Conservation (phyloP, 768 basidiomycete species). For the Xerocomellus intermedius region DNA sequence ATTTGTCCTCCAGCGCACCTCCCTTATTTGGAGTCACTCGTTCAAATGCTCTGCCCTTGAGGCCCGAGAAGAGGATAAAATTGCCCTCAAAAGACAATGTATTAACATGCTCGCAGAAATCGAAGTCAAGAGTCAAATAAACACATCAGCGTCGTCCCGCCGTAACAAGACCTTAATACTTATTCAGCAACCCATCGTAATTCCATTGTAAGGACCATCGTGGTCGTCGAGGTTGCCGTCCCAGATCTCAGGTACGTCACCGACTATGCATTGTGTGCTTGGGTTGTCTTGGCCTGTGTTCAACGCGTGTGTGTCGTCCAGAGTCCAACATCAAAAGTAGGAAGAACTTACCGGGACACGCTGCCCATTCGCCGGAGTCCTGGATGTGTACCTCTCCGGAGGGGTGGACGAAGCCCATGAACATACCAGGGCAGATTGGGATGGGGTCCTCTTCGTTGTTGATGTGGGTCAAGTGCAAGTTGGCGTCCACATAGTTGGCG, state of each 20-base stretch:
- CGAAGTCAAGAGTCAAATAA: neutral
- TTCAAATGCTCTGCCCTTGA: neutral
- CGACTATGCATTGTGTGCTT: constrained; percentile 31
- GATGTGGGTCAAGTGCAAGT: constrained; percentile 48
- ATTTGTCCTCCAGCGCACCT: neutral
- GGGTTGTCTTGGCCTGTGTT: constrained; percentile 58
- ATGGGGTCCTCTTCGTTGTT: constrained; percentile 48
- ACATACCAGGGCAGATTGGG: constrained; percentile 35
- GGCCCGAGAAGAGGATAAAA: neutral
- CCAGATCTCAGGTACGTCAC: constrained; percentile 41
- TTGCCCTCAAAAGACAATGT: neutral
- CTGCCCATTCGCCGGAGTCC: constrained; percentile 47
- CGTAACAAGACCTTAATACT: neutral
- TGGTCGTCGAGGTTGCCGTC: constrained; percentile 44
- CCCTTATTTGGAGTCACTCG: neutral
- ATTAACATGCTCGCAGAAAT: neutral
- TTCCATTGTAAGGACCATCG: constrained; percentile 37
- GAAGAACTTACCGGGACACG: constrained; percentile 45
- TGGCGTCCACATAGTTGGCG: constrained; percentile 52
- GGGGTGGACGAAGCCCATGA: constrained; percentile 42
- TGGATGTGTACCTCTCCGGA: constrained; percentile 44
- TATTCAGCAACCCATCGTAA: constrained; percentile 27
- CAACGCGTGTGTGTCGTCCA: neutral
- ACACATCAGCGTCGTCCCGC: neutral
- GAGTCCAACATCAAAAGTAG: neutral